Base-by-base conservation (phyloP, 2,329 filamentous ascomycete species). In the Penicillium brevicompactum region DNA sequence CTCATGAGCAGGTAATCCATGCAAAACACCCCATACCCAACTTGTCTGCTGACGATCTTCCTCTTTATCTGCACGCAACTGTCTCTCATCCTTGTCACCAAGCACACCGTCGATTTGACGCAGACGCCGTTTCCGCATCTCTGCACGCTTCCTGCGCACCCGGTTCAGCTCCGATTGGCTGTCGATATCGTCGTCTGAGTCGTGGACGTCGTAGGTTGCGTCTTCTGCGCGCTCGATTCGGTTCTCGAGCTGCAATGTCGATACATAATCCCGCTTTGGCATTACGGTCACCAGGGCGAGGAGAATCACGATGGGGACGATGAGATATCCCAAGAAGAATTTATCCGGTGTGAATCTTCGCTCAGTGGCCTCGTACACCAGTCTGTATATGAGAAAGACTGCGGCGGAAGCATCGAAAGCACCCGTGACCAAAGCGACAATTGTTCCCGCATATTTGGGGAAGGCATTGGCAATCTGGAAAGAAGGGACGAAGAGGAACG, bases 401-500 rank as follows among this genome's bases (percentile, higher is more conserved):
- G 89, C 89, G 56, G 88, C 90, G 0, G 89, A 92, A 0, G 90
- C 88, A 72, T 94, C 90, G 68, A 93, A 94, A 4, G 89, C 89
- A 11, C 90, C 90, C 0, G 90, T 93, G 37, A 94, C 78, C 7
- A 93, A 78, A 1, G 90, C 89, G 4, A 94, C 80, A 60, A 94
- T 90, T 8, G 89, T 77, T 1, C 90, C 90, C 1, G 88, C 87
- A 70, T 89, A 81, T 52, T 82, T 84, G 0, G 90, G 90, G 66
- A 94, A 92, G 0, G 90, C 87, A 71, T 93, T 93, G 40, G 88
- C 90, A 43, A 93, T 84, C 73, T 93, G 90, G 72, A 92, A 93
- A 3, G 87, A 89, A 6, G 89, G 87, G 42, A 93, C 89, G 70
- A 92, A 93, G 49, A 89, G 85, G 64, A 91, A 92, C 0, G 89